These are phyloP conservation scores for Cryptococcus sp. DNA, from an alignment of 1,284 basidiomycete genomes.

Conservation along the genomic window DNA sequence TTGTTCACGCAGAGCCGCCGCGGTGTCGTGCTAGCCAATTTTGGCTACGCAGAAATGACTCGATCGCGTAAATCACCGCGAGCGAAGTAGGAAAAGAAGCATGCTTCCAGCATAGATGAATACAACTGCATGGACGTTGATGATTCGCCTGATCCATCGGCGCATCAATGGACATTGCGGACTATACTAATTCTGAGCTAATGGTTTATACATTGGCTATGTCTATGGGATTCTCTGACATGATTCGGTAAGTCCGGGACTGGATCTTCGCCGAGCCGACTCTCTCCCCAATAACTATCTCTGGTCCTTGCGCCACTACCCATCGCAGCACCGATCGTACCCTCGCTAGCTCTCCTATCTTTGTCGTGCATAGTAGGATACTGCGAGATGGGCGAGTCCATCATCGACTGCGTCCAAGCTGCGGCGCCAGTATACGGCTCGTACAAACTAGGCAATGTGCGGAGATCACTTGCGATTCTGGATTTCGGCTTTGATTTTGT, in stretches of 20 bases:
- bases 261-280: too few species aligned
- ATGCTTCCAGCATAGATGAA: too few species aligned
- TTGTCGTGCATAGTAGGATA: not conserved
- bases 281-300: too few species aligned
- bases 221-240: too few species aligned
- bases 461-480: not conserved
- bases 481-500: too few species aligned
- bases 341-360: slow-evolving; percentile 1
- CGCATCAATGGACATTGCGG: not conserved
- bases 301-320: not conserved
- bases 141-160: not conserved
- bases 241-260: too few species aligned
- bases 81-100: too few species aligned
- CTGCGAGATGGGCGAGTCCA: not conserved
- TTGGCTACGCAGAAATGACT: too few species aligned
- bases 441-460: slow-evolving; percentile 1
- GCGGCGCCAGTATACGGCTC: slow-evolving; percentile 1
- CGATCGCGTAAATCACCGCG: not conserved
- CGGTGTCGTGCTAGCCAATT: too few species aligned
- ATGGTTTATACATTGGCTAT: too few species aligned
- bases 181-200: too few species aligned
- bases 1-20: not conserved
- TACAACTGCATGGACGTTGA: too few species aligned
- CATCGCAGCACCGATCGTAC: slow-evolving; percentile 1
- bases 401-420: slow-evolving; percentile 2